Percentiles rank a stretch among this genome's conserved stretches.
These are phyloP conservation scores for Gaertneriomyces semiglobifer DNA, from an alignment of 192 early-diverging fungal species.

Conservation along the genomic window DNA sequence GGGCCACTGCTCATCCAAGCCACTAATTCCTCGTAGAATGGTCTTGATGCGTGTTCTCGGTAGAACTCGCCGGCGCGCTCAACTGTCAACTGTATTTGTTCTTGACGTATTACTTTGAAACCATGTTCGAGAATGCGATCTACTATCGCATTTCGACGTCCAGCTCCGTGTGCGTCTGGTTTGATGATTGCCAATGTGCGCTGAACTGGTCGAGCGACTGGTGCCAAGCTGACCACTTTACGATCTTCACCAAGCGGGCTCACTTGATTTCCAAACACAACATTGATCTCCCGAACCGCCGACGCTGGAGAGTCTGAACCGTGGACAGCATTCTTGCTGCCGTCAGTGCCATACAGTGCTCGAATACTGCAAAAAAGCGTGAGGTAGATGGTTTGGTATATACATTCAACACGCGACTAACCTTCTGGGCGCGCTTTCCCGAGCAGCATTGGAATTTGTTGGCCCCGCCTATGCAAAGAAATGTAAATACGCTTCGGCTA, in stretches of 20 bases:
- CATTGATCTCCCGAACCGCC: conserved; percentile 49
- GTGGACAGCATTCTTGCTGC: conserved; percentile 56
- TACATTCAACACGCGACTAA: conserved; percentile 19
- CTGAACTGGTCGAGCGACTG: conserved; percentile 5
- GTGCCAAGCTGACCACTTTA: conserved; percentile 5
- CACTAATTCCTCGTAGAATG: conserved; percentile 42
- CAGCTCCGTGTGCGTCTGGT: conserved; percentile 36
- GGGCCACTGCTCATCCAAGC: conserved; percentile 52
- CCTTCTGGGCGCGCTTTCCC: conserved; percentile 43
- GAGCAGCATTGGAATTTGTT: conserved; percentile 49
- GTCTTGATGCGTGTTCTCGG: conserved; percentile 42
- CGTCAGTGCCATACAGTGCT: conserved; percentile 55
- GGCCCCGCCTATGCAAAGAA: conserved; percentile 33
- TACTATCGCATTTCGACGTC: conserved; percentile 29
- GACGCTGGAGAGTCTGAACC: conserved; percentile 55
- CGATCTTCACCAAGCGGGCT: conserved; percentile 15
- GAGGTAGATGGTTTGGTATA: conserved; percentile 3
- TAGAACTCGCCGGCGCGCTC: conserved; percentile 48
- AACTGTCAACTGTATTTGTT: conserved; percentile 26
- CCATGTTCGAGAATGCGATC: conserved; percentile 28
- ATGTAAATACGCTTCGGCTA: too few species aligned
- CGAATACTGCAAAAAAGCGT: conserved; percentile 30
- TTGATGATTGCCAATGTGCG: conserved; percentile 45
- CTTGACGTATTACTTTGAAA: conserved; percentile 33
- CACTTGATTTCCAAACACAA: conserved; percentile 47